phyloP scores from a whole-genome alignment of 148 eudicot genomes.

The Fagopyrum esculentum region DNA sequence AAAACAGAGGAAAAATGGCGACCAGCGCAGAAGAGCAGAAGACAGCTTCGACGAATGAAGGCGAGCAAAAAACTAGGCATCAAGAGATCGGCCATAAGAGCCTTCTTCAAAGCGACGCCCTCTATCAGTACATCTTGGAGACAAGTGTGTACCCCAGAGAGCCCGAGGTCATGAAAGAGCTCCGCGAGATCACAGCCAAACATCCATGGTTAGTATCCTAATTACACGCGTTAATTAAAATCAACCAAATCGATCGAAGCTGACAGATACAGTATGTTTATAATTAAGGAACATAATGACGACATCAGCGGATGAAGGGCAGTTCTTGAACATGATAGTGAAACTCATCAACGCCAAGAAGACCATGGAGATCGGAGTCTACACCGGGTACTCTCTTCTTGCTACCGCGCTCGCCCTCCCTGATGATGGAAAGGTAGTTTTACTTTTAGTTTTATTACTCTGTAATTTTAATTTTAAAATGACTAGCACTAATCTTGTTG shows the following conservation, averaged over 20 bases:
- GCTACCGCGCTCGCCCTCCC: constrained; percentile 95
- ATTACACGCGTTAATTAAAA: not conserved
- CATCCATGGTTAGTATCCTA: constrained; percentile 59
- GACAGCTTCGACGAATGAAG: constrained; percentile 9
- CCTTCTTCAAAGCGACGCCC: constrained; percentile 78
- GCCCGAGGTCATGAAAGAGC: constrained; percentile 86
- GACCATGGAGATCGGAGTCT: constrained; percentile 89
- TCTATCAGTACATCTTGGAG: constrained; percentile 87
- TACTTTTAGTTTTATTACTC: not conserved
- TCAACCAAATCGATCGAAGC: not conserved
- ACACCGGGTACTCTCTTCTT: constrained; percentile 88
- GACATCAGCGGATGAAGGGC: constrained; percentile 91
- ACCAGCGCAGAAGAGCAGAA: constrained; percentile 16
- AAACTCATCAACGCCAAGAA: constrained; percentile 78
- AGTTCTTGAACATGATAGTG: constrained; percentile 68
- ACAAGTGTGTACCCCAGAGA: constrained; percentile 88
- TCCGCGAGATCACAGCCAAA: constrained; percentile 76
- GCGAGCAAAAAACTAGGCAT: constrained; percentile 25
- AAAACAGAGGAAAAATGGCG: constrained; percentile 31
- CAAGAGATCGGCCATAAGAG: constrained; percentile 86
- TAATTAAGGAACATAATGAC: constrained; percentile 67
- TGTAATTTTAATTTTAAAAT: too few species aligned
- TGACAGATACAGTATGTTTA: not conserved
- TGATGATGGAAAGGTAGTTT: constrained; percentile 69
- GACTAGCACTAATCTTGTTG: not conserved